Percentiles rank a stretch among this genome's conserved stretches.
Evolutionary conservation across 257 asterid genomes (phyloP).

Genomic region (Gentiana macrophylla): DNA sequence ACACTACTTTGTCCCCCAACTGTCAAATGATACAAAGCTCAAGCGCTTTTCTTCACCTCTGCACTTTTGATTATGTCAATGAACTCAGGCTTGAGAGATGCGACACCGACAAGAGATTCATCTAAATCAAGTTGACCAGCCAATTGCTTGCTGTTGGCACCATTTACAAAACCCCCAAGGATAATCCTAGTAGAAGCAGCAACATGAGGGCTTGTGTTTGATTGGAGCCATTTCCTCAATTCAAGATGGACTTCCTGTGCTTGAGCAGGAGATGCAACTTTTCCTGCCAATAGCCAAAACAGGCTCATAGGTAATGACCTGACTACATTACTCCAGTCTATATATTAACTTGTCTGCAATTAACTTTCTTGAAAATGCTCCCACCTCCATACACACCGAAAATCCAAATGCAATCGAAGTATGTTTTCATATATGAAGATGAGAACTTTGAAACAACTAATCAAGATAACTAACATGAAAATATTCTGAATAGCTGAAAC

Average conservation of each 20-base stretch:
- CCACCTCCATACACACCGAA: too few species aligned
- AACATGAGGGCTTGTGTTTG: constrained; percentile 55
- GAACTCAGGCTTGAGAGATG: constrained; percentile 88
- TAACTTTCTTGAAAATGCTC: too few species aligned
- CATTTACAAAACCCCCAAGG: constrained; percentile 91
- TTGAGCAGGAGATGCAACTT: constrained; percentile 93
- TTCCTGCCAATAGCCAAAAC: constrained; percentile 99
- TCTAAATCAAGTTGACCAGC: constrained; percentile 63
- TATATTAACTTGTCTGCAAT: constrained; percentile 43
- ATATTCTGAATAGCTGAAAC: too few species aligned
- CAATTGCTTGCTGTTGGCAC: constrained; percentile 75
- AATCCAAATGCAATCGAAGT: too few species aligned
- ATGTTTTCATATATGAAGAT: too few species aligned
- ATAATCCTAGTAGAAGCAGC: constrained; percentile 90
- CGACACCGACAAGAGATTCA: constrained; percentile 86
- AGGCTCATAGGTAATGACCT: constrained; percentile 78
- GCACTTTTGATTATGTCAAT: constrained; percentile 85
- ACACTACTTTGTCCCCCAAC: constrained; percentile 13
- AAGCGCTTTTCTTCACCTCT: constrained; percentile 65
- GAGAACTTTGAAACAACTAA: too few species aligned
- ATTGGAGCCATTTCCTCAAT: constrained; percentile 89
- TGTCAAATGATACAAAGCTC: constrained; percentile 7
- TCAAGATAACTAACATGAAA: too few species aligned
- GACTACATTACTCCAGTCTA: constrained; percentile 75
- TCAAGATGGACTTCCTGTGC: constrained; percentile 93